Evolutionary conservation across 148 eudicot genomes (phyloP), one percentile per base, ranked within the genome.

Genomic region (Vaccinium vitisidaea): DNA sequence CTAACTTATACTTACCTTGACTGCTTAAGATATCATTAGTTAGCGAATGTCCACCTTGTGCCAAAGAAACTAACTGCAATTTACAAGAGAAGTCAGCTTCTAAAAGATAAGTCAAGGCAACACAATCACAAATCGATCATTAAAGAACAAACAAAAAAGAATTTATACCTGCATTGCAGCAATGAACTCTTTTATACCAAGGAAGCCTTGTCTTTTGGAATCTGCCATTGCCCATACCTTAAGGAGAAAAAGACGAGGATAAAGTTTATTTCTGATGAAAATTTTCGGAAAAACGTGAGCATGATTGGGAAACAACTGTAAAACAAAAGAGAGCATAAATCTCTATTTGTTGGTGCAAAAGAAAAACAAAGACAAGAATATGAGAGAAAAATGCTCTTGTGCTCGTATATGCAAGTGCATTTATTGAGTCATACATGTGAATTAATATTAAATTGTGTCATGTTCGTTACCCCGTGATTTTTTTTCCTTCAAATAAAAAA

Each of bases 181-280:
- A 74, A 96, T 86, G 58, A 96, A 96, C 90, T 96, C 97, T 85
- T 86, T 90, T 75, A 94, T 93, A 59, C 97, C 98, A 86, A 96
- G 91, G 84, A 90, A 94, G 32, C 99, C 99, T 89, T 95, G 95
- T 85, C 98, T 86, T 86, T 91, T 95, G 46, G 98, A 88, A 90
- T 96, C 99, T n/a, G 95, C 94, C 78, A 93, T 87, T 49, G 99
- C 98, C 99, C 99, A 96, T 50, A 96, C 92, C 99, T 96, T 77
- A 49, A 1, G 5, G 46, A 71, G 49, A 75, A 15, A 25, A 80
- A 27, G 46, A 73, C n/a, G n/a, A 48, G 52, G 23, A n/a, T 39
- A 18, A 55, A 30, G 58, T 25, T 39, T 5, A 71, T 19, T 13
- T 7, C 36, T 67, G 73, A 25, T 11, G 73, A 27, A 3, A 1